Evolutionary conservation across 78 protist genomes (phyloP), one percentile per base, ranked within the genome.

Genomic region (Dictyostelium capitatum): DNA sequence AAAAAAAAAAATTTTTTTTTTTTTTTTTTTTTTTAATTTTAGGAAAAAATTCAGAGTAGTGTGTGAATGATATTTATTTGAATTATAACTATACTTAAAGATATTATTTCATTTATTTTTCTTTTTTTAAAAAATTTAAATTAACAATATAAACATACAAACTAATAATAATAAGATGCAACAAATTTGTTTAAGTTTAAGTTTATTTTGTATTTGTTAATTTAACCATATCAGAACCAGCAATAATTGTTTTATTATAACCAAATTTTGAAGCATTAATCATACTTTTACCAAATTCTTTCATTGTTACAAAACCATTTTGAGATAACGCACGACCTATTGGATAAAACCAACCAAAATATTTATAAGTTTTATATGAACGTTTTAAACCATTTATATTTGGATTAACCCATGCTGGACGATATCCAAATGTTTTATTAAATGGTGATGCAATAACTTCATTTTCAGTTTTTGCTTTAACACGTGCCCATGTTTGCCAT

Each of bases 381-480:
- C 50, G 6, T n/a, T 19, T 48, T 48, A 48, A 46, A 48, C 81
- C 81, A 25, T 47, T 59, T 9, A 62, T 62, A 48, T 51, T 75
- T 23, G 81, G 57, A 23, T 48, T n/a, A 6, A 75, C 10, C 19
- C 48, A 75, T 48, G 64, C 81, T 14, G 81, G 81, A 41, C 81
- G 48, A 64, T 23, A 75, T 5, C 43, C 62, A 75, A 41, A 75
- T 3, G 48, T 25, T 48, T 43, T 23, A 41, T 75, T 75, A 46
- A 75, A 48, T 41, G 47, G 47, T 10, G 54, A 41, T 6, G 48
- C 51, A 0, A 28, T 23, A 25, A 75, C n/a, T 12, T 75, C 57
- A 15, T 46, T 48, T 75, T 75, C 81, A 25, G 81, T 50, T 25
- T 75, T 75, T 11, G 54, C 81, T 48, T 75, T 75, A 8, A 75